These are phyloP conservation scores for Ophiocordyceps australis DNA, from an alignment of 2,329 filamentous ascomycete genomes.

Conservation along the genomic window DNA sequence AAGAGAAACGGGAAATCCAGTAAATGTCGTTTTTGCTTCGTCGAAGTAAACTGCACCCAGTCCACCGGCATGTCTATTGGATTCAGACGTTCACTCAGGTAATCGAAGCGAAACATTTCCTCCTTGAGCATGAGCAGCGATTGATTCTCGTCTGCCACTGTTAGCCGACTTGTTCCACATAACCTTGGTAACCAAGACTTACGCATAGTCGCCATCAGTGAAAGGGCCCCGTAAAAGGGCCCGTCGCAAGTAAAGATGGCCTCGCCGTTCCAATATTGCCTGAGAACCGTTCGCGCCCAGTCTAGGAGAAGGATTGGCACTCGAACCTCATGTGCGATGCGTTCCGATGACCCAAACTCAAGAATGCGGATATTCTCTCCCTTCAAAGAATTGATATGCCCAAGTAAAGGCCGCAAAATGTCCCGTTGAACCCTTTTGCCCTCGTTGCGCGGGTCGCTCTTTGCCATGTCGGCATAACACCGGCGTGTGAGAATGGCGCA, in stretches of 20 bases:
- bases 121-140: constrained; percentile 46
- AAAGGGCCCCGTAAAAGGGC: constrained; percentile 59
- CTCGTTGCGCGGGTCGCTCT: constrained; percentile 13
- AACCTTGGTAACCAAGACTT: constrained; percentile 16
- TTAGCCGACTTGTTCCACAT: constrained; percentile 4
- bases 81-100: constrained; percentile 61
- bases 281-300: constrained; percentile 56
- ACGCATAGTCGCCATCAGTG: constrained; percentile 57
- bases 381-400: constrained; percentile 33
- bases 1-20: constrained; percentile 73
- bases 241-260: constrained; percentile 51
- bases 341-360: constrained; percentile 29
- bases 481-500: constrained; percentile 34
- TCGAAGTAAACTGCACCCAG: constrained; percentile 45
- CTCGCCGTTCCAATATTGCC: constrained; percentile 66
- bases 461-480: constrained; percentile 27
- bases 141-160: constrained; percentile 36
- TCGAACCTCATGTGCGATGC: constrained; percentile 35
- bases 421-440: constrained; percentile 17
- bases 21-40: constrained; percentile 51
- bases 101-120: constrained; percentile 55
- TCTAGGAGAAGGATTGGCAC: constrained; percentile 42
- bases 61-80: constrained; percentile 54
- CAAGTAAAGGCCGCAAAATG: constrained; percentile 28
- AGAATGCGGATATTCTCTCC: constrained; percentile 24